phyloP scores from a whole-genome alignment of 176 grass and related monocot genomes.

The Triticum turgidum region DNA sequence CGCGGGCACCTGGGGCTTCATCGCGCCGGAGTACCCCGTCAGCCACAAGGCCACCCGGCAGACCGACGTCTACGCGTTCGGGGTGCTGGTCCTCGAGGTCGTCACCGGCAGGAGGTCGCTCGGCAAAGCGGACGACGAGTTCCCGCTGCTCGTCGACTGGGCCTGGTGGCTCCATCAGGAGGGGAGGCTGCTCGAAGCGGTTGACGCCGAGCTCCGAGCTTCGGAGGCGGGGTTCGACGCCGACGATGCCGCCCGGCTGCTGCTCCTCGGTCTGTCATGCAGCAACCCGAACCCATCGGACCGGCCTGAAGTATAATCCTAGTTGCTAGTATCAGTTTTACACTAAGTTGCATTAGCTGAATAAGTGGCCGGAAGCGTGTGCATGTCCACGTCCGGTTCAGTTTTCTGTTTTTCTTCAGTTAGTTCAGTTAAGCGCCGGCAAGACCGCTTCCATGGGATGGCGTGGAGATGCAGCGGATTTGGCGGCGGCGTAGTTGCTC shows the following conservation, averaged over 20 bases:
- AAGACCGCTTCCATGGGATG: too few relatives aligned
- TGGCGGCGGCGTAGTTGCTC: too few relatives aligned
- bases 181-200: background rate
- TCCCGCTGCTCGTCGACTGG: conserved; percentile 5
- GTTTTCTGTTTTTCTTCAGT: too few relatives aligned
- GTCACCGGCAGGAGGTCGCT: background rate
- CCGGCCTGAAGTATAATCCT: background rate
- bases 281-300: background rate
- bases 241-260: background rate
- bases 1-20: background rate
- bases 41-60: background rate
- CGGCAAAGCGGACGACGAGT: background rate
- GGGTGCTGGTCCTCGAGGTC: background rate
- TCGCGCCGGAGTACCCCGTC: background rate
- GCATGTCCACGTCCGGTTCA: too few relatives aligned
- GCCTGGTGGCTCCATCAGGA: conserved; percentile 18
- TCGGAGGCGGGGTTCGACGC: background rate
- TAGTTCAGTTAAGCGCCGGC: too few relatives aligned
- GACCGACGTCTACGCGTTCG: background rate
- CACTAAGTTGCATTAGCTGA: too few relatives aligned
- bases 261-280: conserved; percentile 1
- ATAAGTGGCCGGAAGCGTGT: too few relatives aligned
- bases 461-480: too few relatives aligned
- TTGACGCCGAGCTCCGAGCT: background rate
- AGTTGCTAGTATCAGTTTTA: too few relatives aligned